Conservation (phyloP, 345 rosid species). For the Eucalyptus grandis region DNA sequence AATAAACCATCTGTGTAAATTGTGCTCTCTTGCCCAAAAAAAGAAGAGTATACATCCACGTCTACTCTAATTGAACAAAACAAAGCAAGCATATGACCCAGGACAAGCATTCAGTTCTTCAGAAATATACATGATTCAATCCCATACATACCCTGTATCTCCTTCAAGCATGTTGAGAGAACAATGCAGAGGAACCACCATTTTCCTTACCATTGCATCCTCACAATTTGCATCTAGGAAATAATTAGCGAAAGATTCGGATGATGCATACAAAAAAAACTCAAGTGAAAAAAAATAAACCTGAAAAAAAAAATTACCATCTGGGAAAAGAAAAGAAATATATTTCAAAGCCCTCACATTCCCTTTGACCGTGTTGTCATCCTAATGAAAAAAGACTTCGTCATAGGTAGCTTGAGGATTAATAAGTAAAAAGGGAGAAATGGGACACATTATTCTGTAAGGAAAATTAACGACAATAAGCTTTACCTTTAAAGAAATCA, state of each 20-base stretch:
- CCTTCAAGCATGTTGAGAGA: conserved; percentile 94
- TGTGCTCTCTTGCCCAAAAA: background rate
- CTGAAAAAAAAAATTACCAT: conserved; percentile 25
- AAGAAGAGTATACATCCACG: background rate
- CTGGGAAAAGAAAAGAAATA: conserved; percentile 71
- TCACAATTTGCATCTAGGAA: conserved; percentile 19
- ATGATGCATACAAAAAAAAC: background rate
- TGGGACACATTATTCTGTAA: background rate
- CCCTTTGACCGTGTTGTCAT: conserved; percentile 20
- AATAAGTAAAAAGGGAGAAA: background rate
- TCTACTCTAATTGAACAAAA: background rate
- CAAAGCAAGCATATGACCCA: background rate
- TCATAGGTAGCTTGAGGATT: background rate
- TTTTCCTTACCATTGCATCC: conserved; percentile 27
- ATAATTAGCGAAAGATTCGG: background rate
- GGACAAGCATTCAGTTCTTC: background rate
- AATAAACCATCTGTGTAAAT: background rate
- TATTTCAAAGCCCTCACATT: conserved; percentile 46
- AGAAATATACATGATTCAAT: too few relatives aligned
- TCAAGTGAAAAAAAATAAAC: background rate
- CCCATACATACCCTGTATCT: conserved; percentile 65
- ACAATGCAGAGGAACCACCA: conserved; percentile 52
- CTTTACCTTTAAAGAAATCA: conserved; percentile 51
- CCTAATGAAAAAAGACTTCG: conserved; percentile 14
- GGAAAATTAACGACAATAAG: background rate